Evolutionary conservation across 257 asterid species (phyloP).

Genomic region (Osmanthus fragrans): DNA sequence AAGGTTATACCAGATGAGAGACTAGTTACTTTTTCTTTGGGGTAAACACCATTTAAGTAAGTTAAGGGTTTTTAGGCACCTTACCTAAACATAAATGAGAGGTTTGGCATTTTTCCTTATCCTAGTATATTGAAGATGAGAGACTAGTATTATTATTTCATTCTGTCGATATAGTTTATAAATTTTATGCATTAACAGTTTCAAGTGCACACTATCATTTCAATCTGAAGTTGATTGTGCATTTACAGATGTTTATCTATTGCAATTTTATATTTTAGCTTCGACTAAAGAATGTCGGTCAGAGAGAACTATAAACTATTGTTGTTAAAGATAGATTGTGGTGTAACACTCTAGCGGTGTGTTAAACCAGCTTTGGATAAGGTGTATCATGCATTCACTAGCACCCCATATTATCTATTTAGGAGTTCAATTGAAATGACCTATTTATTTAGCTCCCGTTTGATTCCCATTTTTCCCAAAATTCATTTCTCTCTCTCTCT

Average conservation of each 20-base stretch:
- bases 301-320: neutral
- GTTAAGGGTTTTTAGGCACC: too few relatives aligned
- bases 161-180: neutral
- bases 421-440: neutral
- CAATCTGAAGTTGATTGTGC: neutral
- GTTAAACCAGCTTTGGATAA: slow-evolving; percentile 8
- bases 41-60: too few relatives aligned
- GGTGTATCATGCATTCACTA: neutral
- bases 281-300: neutral
- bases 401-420: neutral
- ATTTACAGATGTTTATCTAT: neutral
- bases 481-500: too few relatives aligned
- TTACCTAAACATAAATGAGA: too few relatives aligned
- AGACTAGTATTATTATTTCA: neutral
- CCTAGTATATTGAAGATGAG: neutral
- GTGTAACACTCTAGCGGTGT: slow-evolving; percentile 1
- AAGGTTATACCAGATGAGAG: neutral
- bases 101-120: neutral
- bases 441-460: too few relatives aligned
- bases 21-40: neutral
- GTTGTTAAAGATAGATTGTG: slow-evolving; percentile 14
- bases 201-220: neutral
- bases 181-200: neutral
- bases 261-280: neutral
- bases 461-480: too few relatives aligned